Evolutionary conservation across 441 rosid genomes (phyloP), one percentile per base, ranked within the genome.

Genomic region (Pelargonium citronellum): DNA sequence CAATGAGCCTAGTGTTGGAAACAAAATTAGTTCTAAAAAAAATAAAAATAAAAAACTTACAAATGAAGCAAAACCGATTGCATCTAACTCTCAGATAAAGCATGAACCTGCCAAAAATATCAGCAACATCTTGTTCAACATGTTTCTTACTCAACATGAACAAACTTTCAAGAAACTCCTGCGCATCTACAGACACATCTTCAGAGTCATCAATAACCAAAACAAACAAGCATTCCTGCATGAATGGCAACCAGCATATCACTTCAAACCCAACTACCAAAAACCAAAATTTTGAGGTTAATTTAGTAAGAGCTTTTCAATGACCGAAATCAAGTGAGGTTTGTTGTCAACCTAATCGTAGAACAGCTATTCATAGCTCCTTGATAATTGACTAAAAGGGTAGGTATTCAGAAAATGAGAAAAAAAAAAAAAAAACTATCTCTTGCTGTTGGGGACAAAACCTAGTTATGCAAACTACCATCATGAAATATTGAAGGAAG

Each of bases 181-280:
- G 91, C 57, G 99, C 90, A 79, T 83, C 82, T 66, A 79, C 70
- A 49, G 90, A 87, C 64, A 92, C 86, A 70, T 85, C 92, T 76
- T 85, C 83, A 30, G 82, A 84, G 63, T 88, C 96, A 86, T 92
- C 99, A 76, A 88, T 85, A 73, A 83, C 87, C 85, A 92, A 78
- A 76, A 84, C 85, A 69, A 86, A 92, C 16, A 88, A 76, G 76
- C 99, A 91, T 78, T 95, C 99, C 97, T 92, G 87, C 87, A 88
- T 64, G 51, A 81, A 66, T 72, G 66, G 73, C 61, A 73, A 22
- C 49, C 61, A 57, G 53, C 53, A 69, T 22, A 19, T 8, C 49
- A 20, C 57, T 68, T 37, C 19, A 69, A 77, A 13, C 16, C 39
- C 47, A 30, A 12, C 53, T 15, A 70, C 16, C 20, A 60, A 67